Base-by-base conservation (phyloP, 371 early-diverging fungal species). In the Rhizopus stolonifer region DNA sequence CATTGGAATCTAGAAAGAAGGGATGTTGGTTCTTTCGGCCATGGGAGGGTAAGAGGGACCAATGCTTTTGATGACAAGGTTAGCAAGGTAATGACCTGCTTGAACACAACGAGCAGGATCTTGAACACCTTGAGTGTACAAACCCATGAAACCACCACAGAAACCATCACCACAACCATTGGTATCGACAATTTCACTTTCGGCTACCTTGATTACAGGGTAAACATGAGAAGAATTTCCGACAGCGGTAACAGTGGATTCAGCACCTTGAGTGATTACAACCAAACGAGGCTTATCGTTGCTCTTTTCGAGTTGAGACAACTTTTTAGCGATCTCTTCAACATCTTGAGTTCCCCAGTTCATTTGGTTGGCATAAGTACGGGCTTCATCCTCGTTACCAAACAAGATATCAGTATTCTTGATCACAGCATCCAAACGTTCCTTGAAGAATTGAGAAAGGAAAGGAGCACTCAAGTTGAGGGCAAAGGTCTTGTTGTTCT, bases 121-220 rank as follows among this genome's bases (percentile, higher is more conserved):
- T 25, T 83, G 77, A 34, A 89, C 63, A 47, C 92, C 93, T 65
- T 83, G 88, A 51, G 91, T 87, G 56, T 82, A 82, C 67, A 90
- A 84, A 50, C 89, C 79, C 63, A 96, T 67, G 84, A 94, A 98
- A 21, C 95, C 98, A 58, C 94, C 98, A 58, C 85, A 88, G 82
- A 96, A 98, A 46, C 92, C 96, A 75, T 98, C 98, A 65, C 98
- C 96, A 60, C 94, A 95, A 64, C 96, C 98, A 75, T 97, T 97
- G 66, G 94, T 92, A 70, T 98, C 98, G 44, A 92, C 92, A 55
- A 98, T 93, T 56, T 93, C 84, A 42, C 71, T 61, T 25, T 54
- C 60, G 14, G 72, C 72, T 42, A 92, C 85, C 61, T 80, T 74
- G 60, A 81, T 77, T 54, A 94, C 86, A 26, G 92, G 87, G 81